Evolutionary conservation across 306 rosid genomes (phyloP), one percentile per base, ranked within the genome.

Genomic region (Acacia confusa): DNA sequence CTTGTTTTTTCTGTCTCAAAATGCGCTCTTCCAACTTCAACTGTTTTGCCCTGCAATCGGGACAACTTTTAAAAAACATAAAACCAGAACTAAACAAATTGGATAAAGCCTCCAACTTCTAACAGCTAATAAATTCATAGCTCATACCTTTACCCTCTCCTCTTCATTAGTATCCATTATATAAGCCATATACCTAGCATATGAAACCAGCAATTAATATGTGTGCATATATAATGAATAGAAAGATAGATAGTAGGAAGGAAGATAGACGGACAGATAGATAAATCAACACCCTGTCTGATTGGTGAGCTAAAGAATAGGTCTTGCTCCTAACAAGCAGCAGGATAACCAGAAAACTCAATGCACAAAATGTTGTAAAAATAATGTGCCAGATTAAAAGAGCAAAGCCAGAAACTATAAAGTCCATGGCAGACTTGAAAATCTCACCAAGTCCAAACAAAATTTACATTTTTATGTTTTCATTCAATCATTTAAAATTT

Each of bases 131-230:
- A 22, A 69, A 69, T 69, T 22, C 53, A 69, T 41, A 50, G 19
- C 72, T 13, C 86, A 22, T 86, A 94, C 99, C 97, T 96, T 96
- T 43, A 64, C 85, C 85, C 99, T 92, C 88, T 96, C 99, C 83
- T 96, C 98, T 78, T 96, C 98, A 78, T 96, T 96, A 66, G 99
- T 96, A 88, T 96, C 99, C 99, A 96, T 96, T 75, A 96, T 94
- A 86, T 91, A 96, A 1, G 99, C 99, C 99, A 96, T 96, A 74
- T 96, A 96, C 99, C 99, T 96, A 78, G 25, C 79, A 84, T 66
- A 86, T 67, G 72, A 71, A 81, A 61, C 76, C 70, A 74, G 44
- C 53, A 47, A 78, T 75, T 58, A 76, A 82, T 44, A 78, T 68
- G 52, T 10, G 2, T 25, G 8, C 25, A 3, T 55, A n/a, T 8